Evolutionary conservation across 768 basidiomycete genomes (phyloP).

Genomic region (Tylopilus plumbeoviolaceoides): DNA sequence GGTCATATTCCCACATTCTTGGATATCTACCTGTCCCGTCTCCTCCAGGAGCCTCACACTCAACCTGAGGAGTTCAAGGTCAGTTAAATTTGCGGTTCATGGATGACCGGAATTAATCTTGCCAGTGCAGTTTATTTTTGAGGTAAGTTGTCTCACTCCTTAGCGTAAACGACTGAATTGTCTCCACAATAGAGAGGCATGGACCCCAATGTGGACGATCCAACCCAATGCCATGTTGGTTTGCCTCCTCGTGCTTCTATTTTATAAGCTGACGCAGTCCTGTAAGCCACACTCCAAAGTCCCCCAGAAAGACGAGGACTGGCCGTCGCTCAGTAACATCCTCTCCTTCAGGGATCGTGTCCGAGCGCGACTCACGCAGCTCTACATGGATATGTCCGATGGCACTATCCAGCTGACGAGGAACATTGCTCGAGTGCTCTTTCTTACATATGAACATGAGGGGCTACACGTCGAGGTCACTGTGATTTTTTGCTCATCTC

Average conservation of each 20-base stretch:
- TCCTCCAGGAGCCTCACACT: slow-evolving; percentile 74
- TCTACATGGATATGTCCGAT: slow-evolving; percentile 71
- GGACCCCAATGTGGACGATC: slow-evolving; percentile 92
- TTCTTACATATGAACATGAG: slow-evolving; percentile 92
- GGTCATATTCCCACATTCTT: slow-evolving; percentile 93
- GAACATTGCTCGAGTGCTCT: slow-evolving; percentile 72
- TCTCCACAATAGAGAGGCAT: slow-evolving; percentile 71
- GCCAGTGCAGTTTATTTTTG: slow-evolving; percentile 60
- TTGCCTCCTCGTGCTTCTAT: neutral
- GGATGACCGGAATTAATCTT: slow-evolving; percentile 3
- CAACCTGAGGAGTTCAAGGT: slow-evolving; percentile 82
- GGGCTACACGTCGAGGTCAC: slow-evolving; percentile 76
- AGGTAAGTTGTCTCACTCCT: slow-evolving; percentile 40
- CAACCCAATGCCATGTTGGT: slow-evolving; percentile 77
- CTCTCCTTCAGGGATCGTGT: slow-evolving; percentile 76
- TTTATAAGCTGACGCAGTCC: slow-evolving; percentile 1
- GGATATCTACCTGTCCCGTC: slow-evolving; percentile 80
- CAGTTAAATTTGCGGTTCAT: slow-evolving; percentile 9
- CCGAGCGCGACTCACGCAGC: slow-evolving; percentile 59
- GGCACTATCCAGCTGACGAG: slow-evolving; percentile 50
- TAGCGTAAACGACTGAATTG: slow-evolving; percentile 2
- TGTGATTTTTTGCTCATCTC: neutral
- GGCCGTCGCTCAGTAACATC: slow-evolving; percentile 74
- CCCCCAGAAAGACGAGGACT: slow-evolving; percentile 73
- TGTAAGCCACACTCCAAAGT: slow-evolving; percentile 84